Evolutionary conservation across 139 green algal genomes (phyloP), one percentile per base, ranked within the genome.

Genomic region (Chlamydomonas sp.): DNA sequence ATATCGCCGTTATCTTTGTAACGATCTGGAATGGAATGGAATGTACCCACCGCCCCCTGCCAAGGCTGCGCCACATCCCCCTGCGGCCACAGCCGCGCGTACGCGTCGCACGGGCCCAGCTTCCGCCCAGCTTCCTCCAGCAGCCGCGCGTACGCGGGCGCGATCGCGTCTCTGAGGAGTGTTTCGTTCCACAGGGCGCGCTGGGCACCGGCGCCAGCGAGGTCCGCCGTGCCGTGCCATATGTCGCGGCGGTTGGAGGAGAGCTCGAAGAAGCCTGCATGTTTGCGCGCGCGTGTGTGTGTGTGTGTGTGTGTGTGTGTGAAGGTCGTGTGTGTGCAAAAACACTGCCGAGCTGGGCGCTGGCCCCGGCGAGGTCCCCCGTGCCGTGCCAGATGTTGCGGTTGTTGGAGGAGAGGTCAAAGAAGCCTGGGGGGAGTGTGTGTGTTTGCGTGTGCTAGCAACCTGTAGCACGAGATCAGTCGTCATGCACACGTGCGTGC

Each of bases 211-310:
- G 75, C 71, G 4, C 87, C 85, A 0, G 78, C 61, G 81, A 92
- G 85, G 75, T 91, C 87, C 10, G n/a, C n/a, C n/a, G 70, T 68
- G 8, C 84, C 88, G 66, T 85, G 78, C 88, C 88, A 88, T 31
- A 88, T 80, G 64, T 88, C 84, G 2, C 84, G 38, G 16, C 82
- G 71, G 36, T 82, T 82, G 49, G 69, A 72, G 20, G 60, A 43
- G 24, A 61, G 30, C 43, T 67, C 59, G 2, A 67, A 58, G 54
- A 47, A 48, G 10, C 60, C n/a, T n/a, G n/a, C n/a, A n/a, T n/a
- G n/a, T n/a, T n/a, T n/a, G n/a, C n/a, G n/a, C n/a, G n/a, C n/a
- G n/a, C n/a, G n/a, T n/a, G n/a, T n/a, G n/a, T n/a, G n/a, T n/a
- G n/a, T n/a, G n/a, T n/a, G n/a, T n/a, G n/a, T n/a, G n/a, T n/a